These are phyloP conservation scores for Scheffersomyces quercinus DNA, from an alignment of 1,139 yeast species.

Conservation along the genomic window DNA sequence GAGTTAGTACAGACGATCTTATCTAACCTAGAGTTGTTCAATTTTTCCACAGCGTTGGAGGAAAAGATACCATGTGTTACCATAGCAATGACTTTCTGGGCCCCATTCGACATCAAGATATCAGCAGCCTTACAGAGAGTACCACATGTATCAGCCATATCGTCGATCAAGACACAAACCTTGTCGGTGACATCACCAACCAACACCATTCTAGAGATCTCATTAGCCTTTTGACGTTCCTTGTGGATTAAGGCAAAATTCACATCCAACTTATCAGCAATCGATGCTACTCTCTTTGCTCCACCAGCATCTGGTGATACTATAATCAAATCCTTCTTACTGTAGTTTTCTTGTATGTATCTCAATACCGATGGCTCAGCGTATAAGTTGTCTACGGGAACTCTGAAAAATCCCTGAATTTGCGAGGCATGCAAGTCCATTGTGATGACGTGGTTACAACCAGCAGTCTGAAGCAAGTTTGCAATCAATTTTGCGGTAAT, in stretches of 20 bases:
- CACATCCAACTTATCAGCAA: constrained; percentile 74
- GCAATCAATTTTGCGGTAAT: constrained; percentile 80
- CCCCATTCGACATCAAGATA: constrained; percentile 58
- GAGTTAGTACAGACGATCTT: constrained; percentile 76
- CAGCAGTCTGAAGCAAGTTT: constrained; percentile 73
- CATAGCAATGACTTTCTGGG: constrained; percentile 73
- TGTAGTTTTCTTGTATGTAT: constrained; percentile 59
- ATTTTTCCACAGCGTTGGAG: constrained; percentile 64
- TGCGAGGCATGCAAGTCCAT: constrained; percentile 86
- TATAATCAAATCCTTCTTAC: constrained; percentile 53
- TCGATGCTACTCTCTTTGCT: constrained; percentile 78
- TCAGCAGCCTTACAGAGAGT: constrained; percentile 78
- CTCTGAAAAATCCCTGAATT: constrained; percentile 79
- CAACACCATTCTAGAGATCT: constrained; percentile 70
- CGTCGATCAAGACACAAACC: constrained; percentile 72
- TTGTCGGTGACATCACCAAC: constrained; percentile 78
- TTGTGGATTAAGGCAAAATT: constrained; percentile 81
- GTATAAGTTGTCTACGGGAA: constrained; percentile 78
- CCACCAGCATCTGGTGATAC: constrained; percentile 90
- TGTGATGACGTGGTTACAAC: constrained; percentile 79
- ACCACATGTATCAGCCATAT: constrained; percentile 87
- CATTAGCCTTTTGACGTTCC: constrained; percentile 79
- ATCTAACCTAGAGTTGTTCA: constrained; percentile 56
- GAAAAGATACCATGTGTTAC: constrained; percentile 82
- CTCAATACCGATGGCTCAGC: constrained; percentile 78